Evolutionary conservation across 495 filamentous ascomycete genomes (phyloP), one percentile per base, ranked within the genome.

Genomic region (Tetracladium marchalianum): DNA sequence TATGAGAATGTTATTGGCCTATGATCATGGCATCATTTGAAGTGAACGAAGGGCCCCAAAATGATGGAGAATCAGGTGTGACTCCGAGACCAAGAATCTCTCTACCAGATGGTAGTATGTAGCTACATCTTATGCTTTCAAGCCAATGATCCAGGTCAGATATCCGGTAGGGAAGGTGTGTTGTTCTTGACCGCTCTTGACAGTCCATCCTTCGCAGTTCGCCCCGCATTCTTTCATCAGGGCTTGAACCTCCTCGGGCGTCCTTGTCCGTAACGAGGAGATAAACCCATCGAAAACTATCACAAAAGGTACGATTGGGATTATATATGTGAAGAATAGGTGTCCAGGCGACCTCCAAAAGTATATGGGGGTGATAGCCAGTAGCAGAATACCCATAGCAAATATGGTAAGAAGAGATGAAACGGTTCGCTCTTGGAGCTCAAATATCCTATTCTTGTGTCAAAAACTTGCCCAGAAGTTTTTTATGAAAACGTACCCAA

Each of bases 251-350:
- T 87, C 84, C 18, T 73, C 70, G 13, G 78, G 64, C 31, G 74
- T 81, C 44, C 83, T 69, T 19, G 80, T 83, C 38, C 84, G 62
- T 42, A 87, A 58, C 32, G 70, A 75, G 19, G 77, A 82, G 24
- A 86, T 64, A 41, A 75, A 61, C 7, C 84, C 84, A 60, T 89
- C 84, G 50, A 79, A 79, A 5, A 78, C 71, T 11, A 84, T 45
- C 7, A 82, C 70, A 36, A 78, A 70, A 0, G 84, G 81, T 17
- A 84, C 65, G 6, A 84, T 54, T 0, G 83, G 83, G 0, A 86
- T 43, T 5, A 76, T 43, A 54, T 80, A 86, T 0, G 80, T 81
- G 54, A 75, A 84, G 52, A 84, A 64, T 18, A 86, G 63, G 27
- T 78, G 75, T 17, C 62, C 33, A 16, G 72, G 73, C 5, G 72